Percentiles rank a stretch among this genome's conserved stretches.
phyloP scores from a whole-genome alignment of 1,284 basidiomycete species.

The Inonotus obliquus region DNA sequence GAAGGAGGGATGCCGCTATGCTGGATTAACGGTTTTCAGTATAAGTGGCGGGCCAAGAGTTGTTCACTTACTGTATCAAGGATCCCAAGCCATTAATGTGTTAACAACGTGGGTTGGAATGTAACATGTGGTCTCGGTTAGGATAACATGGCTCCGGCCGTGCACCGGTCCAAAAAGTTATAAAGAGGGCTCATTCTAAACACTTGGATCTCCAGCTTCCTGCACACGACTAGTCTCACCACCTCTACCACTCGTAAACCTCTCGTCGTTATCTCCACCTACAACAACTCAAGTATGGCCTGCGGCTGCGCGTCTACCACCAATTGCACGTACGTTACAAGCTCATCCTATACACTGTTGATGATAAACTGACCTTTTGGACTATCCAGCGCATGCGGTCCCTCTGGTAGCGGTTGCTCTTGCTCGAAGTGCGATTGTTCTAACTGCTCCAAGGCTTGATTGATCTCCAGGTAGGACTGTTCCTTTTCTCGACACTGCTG shows the following conservation, averaged over 20 bases:
- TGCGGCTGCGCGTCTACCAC: neutral
- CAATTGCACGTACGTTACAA: neutral
- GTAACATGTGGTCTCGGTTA: neutral
- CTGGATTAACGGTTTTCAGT: neutral
- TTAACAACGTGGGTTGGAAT: neutral
- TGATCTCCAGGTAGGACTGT: neutral
- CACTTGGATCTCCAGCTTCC: neutral
- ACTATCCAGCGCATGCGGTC: neutral
- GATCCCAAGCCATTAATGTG: neutral
- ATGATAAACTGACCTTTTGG: neutral
- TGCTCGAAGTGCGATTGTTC: conserved; percentile 9
- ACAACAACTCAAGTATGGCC: neutral
- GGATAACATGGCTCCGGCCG: neutral
- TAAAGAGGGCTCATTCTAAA: neutral
- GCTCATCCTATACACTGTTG: too few relatives aligned
- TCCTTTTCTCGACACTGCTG: neutral
- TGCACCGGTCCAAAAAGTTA: neutral
- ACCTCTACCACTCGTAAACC: neutral
- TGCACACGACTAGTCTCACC: neutral
- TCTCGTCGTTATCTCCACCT: neutral
- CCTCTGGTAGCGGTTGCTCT: neutral
- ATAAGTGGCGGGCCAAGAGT: neutral
- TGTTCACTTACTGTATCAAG: neutral
- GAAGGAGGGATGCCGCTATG: neutral
- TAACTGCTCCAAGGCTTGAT: neutral